Conservation (phyloP, 2,329 filamentous ascomycete species). For the Hirsutella rhossiliensis region DNA sequence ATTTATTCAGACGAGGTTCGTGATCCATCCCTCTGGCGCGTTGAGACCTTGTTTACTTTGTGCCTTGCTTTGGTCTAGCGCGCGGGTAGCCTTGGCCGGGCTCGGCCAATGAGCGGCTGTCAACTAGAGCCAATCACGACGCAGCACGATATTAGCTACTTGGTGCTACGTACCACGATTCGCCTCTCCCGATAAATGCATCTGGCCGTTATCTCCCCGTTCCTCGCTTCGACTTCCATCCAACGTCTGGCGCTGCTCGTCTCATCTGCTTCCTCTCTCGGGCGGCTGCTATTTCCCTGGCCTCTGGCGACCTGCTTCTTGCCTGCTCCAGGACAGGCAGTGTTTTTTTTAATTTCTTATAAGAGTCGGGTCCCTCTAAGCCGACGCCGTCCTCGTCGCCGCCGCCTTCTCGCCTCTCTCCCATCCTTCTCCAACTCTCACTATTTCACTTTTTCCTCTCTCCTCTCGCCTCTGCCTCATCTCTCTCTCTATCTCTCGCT, state of each 20-base stretch:
- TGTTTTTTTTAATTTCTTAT: background rate
- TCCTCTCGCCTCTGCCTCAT: background rate
- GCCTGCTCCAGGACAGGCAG: background rate
- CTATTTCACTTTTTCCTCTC: background rate
- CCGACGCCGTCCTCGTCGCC: too few species aligned
- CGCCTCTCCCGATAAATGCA: constrained; percentile 1
- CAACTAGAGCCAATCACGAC: background rate
- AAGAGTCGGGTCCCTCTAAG: too few species aligned
- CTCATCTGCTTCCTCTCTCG: background rate
- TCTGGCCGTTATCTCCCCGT: constrained; percentile 1
- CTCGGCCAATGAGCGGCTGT: background rate
- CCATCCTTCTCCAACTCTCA: background rate
- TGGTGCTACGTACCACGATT: background rate
- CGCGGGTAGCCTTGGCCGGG: background rate
- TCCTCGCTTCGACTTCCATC: background rate
- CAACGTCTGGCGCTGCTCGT: background rate
- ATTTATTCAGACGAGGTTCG: constrained; percentile 5
- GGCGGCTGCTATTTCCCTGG: too few species aligned
- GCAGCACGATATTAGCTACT: background rate
- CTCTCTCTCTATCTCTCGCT: background rate
- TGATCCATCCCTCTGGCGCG: constrained; percentile 11
- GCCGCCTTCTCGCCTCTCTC: background rate
- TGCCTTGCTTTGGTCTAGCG: constrained; percentile 22
- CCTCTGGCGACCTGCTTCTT: too few species aligned
- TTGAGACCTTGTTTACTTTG: constrained; percentile 28